Evolutionary conservation across 495 filamentous ascomycete genomes (phyloP).

Genomic region (Daldinia concentrica): DNA sequence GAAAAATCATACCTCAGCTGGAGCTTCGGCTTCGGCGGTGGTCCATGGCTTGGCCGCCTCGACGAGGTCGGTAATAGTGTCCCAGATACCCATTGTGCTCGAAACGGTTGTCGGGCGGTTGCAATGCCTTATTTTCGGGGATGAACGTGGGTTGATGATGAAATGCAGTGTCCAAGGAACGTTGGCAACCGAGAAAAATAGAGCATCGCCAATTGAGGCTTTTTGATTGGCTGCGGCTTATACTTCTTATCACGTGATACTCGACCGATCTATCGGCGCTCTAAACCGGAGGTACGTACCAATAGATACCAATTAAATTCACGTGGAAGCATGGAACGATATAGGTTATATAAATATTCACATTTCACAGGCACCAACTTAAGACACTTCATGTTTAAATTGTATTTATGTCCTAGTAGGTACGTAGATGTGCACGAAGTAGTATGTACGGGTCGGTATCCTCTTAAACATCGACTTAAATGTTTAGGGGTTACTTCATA

Average conservation of each 20-base stretch:
- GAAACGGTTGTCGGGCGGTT: constrained; percentile 45
- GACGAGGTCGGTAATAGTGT: constrained; percentile 62
- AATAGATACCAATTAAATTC: background rate
- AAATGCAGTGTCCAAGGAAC: constrained; percentile 42
- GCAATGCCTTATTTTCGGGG: constrained; percentile 54
- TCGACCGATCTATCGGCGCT: constrained; percentile 20
- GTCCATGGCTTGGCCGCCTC: constrained; percentile 65
- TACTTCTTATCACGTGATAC: constrained; percentile 42
- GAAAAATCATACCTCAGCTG: constrained; percentile 51
- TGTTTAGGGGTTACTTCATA: constrained; percentile 1
- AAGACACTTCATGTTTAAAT: background rate
- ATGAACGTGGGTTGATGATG: constrained; percentile 42
- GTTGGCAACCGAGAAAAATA: constrained; percentile 51
- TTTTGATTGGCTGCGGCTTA: constrained; percentile 52
- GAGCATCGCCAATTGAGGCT: constrained; percentile 54
- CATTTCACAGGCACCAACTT: background rate
- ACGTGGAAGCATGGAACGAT: constrained; percentile 3
- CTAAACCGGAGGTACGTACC: background rate
- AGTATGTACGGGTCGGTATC: background rate
- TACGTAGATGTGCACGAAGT: background rate
- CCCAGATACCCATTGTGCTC: constrained; percentile 66
- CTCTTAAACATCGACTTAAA: background rate
- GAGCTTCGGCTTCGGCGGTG: constrained; percentile 64
- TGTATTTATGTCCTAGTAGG: background rate
- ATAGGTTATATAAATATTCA: constrained; percentile 24